Evolutionary conservation across 2,329 filamentous ascomycete genomes (phyloP).

Genomic region (Trichothecium roseum): DNA sequence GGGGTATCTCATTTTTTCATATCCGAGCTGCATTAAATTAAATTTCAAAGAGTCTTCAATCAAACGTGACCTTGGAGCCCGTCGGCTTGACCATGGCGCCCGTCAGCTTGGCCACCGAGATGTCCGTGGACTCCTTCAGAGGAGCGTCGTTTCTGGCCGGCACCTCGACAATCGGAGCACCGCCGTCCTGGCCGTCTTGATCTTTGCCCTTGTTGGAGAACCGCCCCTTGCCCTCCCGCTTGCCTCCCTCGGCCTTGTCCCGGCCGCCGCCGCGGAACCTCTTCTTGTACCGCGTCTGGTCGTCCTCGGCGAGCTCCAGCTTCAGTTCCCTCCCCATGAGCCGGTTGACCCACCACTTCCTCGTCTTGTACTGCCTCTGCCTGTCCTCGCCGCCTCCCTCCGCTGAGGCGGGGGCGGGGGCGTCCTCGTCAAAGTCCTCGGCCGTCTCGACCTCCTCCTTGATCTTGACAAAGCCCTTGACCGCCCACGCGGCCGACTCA

Average conservation of each 20-base stretch:
- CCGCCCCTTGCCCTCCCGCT: conserved; percentile 24
- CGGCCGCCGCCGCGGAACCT: conserved; percentile 69
- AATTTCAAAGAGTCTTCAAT: conserved; percentile 23
- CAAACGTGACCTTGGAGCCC: conserved; percentile 77
- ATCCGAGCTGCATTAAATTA: neutral
- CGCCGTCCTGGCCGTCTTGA: conserved; percentile 9
- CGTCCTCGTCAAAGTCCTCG: conserved; percentile 45
- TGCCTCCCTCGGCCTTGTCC: conserved; percentile 19
- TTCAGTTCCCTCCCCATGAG: conserved; percentile 72
- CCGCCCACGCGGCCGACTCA: conserved; percentile 56
- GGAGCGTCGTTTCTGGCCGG: conserved; percentile 17
- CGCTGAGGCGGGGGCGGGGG: conserved; percentile 32
- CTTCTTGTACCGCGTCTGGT: conserved; percentile 84
- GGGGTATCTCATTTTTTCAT: conserved; percentile 6
- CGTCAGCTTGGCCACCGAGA: conserved; percentile 53
- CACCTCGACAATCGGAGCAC: conserved; percentile 1
- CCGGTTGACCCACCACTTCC: conserved; percentile 78
- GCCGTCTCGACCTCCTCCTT: conserved; percentile 54
- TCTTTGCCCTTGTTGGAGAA: conserved; percentile 21
- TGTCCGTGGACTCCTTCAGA: conserved; percentile 33
- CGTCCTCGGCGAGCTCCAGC: conserved; percentile 89
- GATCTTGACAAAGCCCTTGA: conserved; percentile 71
- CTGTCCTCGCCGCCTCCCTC: conserved; percentile 27
- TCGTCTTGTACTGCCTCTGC: conserved; percentile 44
- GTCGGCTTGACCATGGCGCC: conserved; percentile 68